Conservation (phyloP, 495 filamentous ascomycete species). For the Xanthoparmelia taractica region DNA sequence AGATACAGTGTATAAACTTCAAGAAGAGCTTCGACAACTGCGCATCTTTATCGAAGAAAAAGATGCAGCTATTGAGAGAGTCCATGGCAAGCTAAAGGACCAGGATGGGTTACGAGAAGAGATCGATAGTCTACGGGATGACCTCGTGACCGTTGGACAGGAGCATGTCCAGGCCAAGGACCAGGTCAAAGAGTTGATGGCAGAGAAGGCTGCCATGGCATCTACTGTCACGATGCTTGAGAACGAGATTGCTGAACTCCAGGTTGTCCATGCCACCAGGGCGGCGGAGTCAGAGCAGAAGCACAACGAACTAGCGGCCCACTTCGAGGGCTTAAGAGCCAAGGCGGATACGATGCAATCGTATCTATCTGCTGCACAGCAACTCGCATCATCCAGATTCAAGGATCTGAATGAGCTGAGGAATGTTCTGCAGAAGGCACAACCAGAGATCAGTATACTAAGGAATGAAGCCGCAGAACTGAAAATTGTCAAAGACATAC, state of each 20-base stretch:
- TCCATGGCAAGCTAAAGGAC: conserved; percentile 59
- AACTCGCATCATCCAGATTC: conserved; percentile 76
- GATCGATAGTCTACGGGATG: conserved; percentile 74
- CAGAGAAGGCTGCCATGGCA: conserved; percentile 53
- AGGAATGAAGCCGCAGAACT: conserved; percentile 67
- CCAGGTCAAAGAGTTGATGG: conserved; percentile 58
- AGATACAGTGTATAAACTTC: conserved; percentile 38
- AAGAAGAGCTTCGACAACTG: conserved; percentile 47
- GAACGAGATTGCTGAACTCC: conserved; percentile 52
- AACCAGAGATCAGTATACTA: conserved; percentile 73
- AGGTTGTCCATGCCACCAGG: conserved; percentile 43
- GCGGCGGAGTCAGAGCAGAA: conserved; percentile 47
- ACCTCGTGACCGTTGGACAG: conserved; percentile 63
- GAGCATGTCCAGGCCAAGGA: conserved; percentile 80
- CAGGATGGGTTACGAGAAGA: conserved; percentile 80
- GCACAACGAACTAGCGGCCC: conserved; percentile 52
- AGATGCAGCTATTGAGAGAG: conserved; percentile 57
- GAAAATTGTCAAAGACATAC: conserved; percentile 61
- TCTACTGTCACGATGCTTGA: conserved; percentile 59
- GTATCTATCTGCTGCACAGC: conserved; percentile 77
- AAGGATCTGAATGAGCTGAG: conserved; percentile 77
- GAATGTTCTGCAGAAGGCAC: conserved; percentile 70
- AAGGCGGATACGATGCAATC: conserved; percentile 64
- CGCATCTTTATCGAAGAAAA: conserved; percentile 62
- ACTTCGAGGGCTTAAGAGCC: conserved; percentile 67